phyloP scores from a whole-genome alignment of 768 basidiomycete species.

The Mycena kentingensis region DNA sequence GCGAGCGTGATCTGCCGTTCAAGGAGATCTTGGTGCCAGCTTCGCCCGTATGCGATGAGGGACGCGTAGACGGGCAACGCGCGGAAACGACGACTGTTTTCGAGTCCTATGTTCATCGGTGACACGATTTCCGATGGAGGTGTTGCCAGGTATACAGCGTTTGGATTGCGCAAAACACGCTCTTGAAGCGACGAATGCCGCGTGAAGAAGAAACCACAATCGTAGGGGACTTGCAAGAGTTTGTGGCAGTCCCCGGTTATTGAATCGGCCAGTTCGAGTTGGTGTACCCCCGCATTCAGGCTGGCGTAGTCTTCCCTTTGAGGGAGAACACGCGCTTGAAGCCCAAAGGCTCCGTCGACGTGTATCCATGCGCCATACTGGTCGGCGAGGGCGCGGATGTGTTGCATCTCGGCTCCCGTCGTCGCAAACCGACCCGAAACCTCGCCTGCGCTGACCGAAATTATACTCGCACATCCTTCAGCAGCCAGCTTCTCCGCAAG shows the following conservation, averaged over 20 bases:
- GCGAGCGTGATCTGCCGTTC: slow-evolving; percentile 19
- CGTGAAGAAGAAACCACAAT: slow-evolving; percentile 22
- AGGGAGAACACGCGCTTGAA: slow-evolving; percentile 14
- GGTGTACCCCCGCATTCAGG: slow-evolving; percentile 5
- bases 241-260: slow-evolving; percentile 21
- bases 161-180: slow-evolving; percentile 14
- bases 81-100: slow-evolving; percentile 22
- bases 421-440: slow-evolving; percentile 21
- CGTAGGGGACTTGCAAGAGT: slow-evolving; percentile 17
- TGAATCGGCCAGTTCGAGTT: slow-evolving; percentile 16
- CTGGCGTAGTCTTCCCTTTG: slow-evolving; percentile 1
- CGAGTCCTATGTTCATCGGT: slow-evolving; percentile 18
- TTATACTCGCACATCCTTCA: slow-evolving; percentile 4
- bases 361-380: slow-evolving; percentile 21
- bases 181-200: slow-evolving; percentile 10
- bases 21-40: slow-evolving; percentile 14
- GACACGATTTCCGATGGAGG: slow-evolving; percentile 6
- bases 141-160: slow-evolving; percentile 13
- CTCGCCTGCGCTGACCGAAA: slow-evolving; percentile 18
- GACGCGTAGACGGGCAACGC: slow-evolving; percentile 20
- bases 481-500: slow-evolving; percentile 7
- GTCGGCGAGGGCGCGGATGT: slow-evolving; percentile 19
- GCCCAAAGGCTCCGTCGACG: slow-evolving; percentile 21
- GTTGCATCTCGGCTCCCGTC: slow-evolving; percentile 9
- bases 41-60: slow-evolving; percentile 17